Evolutionary conservation across 1,139 yeast species (phyloP).

Genomic region (Eremothecium cymbalariae): DNA sequence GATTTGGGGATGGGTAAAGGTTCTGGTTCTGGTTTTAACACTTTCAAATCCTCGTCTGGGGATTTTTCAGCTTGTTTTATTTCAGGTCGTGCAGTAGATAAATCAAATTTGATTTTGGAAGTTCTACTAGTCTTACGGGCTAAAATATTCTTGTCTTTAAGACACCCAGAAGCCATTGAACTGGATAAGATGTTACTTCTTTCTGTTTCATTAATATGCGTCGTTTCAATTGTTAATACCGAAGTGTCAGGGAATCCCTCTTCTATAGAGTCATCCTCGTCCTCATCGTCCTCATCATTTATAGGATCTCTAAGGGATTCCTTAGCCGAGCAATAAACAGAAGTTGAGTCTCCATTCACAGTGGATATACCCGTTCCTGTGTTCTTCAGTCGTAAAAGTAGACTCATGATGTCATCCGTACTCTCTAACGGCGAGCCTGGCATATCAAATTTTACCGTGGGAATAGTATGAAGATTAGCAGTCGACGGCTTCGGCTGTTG

Average conservation of each 20-base stretch:
- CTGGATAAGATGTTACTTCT: neutral
- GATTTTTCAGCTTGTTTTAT: neutral
- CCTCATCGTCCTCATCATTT: constrained; percentile 3
- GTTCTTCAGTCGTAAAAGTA: constrained; percentile 6
- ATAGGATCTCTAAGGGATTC: neutral
- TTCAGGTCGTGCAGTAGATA: neutral
- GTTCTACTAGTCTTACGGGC: constrained; percentile 6
- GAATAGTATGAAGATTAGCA: neutral
- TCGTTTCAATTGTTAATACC: constrained; percentile 1
- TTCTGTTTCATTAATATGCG: neutral
- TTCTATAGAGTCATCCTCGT: neutral
- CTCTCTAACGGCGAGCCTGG: constrained; percentile 1
- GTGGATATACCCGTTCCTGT: constrained; percentile 3
- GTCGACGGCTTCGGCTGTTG: neutral
- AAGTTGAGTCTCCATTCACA: neutral
- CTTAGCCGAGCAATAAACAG: constrained; percentile 4
- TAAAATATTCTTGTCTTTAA: constrained; percentile 3
- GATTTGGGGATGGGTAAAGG: constrained; percentile 2
- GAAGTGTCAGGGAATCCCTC: neutral
- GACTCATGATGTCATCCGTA: constrained; percentile 3
- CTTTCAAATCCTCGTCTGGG: constrained; percentile 1
- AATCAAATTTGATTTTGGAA: neutral
- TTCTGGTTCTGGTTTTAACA: constrained; percentile 9
- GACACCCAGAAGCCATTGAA: neutral
- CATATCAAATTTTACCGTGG: constrained; percentile 4